Percentiles rank a stretch among this genome's conserved stretches.
phyloP scores from a whole-genome alignment of 306 rosid genomes.

The Heteromeles arbutifolia region DNA sequence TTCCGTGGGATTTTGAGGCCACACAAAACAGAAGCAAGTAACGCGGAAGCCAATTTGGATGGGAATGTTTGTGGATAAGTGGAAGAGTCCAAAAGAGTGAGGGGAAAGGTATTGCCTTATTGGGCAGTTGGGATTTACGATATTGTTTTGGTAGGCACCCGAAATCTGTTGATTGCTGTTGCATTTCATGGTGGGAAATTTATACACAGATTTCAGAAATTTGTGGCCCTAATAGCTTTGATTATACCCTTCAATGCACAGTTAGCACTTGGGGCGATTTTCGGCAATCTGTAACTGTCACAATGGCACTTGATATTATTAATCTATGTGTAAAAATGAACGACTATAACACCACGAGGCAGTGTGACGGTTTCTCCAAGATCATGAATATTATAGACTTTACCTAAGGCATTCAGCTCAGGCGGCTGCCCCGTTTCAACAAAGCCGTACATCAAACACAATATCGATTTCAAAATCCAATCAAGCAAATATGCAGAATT shows the following conservation, averaged over 20 bases:
- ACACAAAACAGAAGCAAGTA: slow-evolving; percentile 23
- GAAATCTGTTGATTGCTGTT: neutral
- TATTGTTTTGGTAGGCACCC: neutral
- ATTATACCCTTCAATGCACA: neutral
- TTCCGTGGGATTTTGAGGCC: slow-evolving; percentile 30
- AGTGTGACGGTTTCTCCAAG: neutral
- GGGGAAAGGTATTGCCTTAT: neutral
- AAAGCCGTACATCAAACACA: too few species aligned
- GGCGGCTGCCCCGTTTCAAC: too few species aligned
- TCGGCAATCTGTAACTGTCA: neutral
- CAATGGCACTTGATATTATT: neutral
- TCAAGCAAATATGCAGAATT: neutral
- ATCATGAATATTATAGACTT: neutral
- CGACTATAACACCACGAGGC: neutral
- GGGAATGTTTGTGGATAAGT: slow-evolving; percentile 28
- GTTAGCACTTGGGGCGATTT: neutral
- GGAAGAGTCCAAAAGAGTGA: slow-evolving; percentile 18
- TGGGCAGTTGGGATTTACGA: neutral
- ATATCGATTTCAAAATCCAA: neutral
- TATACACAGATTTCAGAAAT: slow-evolving; percentile 9
- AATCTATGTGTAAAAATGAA: neutral
- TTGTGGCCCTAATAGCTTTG: slow-evolving; percentile 27
- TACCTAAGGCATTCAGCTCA: too few species aligned
- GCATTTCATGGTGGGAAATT: slow-evolving; percentile 2
- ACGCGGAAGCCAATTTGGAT: neutral